Base-by-base conservation (phyloP, 768 basidiomycete species). In the Chalciporus piperatus region DNA sequence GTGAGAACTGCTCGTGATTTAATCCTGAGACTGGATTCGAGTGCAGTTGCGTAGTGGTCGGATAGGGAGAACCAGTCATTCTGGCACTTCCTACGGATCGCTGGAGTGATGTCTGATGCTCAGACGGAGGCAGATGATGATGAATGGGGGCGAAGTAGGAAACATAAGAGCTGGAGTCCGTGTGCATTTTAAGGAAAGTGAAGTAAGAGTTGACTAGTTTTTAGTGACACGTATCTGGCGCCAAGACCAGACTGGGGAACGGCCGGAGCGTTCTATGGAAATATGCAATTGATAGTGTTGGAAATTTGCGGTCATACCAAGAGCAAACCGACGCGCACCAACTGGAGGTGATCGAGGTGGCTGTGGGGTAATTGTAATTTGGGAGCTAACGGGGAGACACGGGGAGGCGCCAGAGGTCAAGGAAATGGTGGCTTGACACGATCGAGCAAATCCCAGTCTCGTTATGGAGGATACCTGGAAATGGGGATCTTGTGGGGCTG, bases 271-370 rank as follows among this genome's bases (percentile, higher is more conserved):
- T 58, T 67, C 66, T 63, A 66, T 56, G 19, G 57, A 59, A 63
- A 67, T 67, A 67, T 67, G 66, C 51, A 70, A 70, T 68, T 64
- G 59, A 60, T 50, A 45, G 51, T 58, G 67, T 68, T 68, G 65
- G 67, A 68, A 68, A 68, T 68, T 48, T 56, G 55, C 56, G 64
- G 64, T 66, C 66, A 70, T 69, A 67, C 57, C 64, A 60, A 66
- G 59, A 48, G 52, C 58, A 60, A 67, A 55, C 57, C 58, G 59
- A 59, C 50, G 62, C 67, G 61, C 58, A 65, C 68, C 62, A 62
- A 66, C 62, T 45, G 53, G 27, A 51, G 64, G 56, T 59, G 66
- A 69, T 69, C 68, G 66, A 47, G 13, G 66, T 67, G 67, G 66
- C 66, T 67, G 65, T 69, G 62, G 51, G 44, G 53, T 54, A 68